Percentiles rank a stretch among this genome's conserved stretches.
Evolutionary conservation across 2,329 filamentous ascomycete species (phyloP).

Genomic region (Apiospora pterosperma): DNA sequence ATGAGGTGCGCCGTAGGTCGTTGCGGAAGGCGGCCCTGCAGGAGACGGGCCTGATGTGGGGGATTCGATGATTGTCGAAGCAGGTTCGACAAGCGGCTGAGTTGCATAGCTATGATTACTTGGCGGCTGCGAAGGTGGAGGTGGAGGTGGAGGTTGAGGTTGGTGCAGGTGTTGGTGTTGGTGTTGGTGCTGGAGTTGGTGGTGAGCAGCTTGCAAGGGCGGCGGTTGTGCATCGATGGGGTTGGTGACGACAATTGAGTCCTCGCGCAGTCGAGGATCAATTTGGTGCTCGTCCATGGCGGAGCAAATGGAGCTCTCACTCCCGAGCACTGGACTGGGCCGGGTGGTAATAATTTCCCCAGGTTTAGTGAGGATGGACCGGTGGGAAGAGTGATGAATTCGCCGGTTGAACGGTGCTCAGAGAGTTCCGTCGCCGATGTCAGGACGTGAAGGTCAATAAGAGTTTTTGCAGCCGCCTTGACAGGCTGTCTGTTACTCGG

Average conservation of each 20-base stretch:
- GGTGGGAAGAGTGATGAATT: constrained; percentile 3
- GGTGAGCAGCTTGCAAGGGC: neutral
- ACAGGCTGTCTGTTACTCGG: neutral
- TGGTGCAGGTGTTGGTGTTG: neutral
- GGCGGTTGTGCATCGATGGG: neutral
- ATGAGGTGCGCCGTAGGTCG: constrained; percentile 7
- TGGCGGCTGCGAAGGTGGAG: neutral
- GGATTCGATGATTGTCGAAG: neutral
- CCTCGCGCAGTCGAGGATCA: constrained; percentile 6
- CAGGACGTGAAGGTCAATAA: neutral
- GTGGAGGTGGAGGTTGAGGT: neutral
- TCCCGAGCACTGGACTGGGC: constrained; percentile 3
- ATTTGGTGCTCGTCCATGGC: constrained; percentile 5
- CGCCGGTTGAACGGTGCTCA: constrained; percentile 6
- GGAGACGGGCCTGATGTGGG: neutral
- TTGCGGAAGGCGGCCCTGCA: neutral
- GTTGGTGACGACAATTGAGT: constrained; percentile 4
- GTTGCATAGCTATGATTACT: neutral
- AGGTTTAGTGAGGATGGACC: constrained; percentile 3
- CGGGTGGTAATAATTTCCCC: constrained; percentile 4
- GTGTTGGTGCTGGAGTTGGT: neutral
- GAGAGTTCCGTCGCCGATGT: constrained; percentile 6
- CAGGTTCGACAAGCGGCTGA: neutral
- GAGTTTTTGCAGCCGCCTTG: neutral
- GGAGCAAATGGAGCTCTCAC: neutral